Base-by-base conservation (phyloP, 805 yeast genomes). In the Priceomyces melissophilus region DNA sequence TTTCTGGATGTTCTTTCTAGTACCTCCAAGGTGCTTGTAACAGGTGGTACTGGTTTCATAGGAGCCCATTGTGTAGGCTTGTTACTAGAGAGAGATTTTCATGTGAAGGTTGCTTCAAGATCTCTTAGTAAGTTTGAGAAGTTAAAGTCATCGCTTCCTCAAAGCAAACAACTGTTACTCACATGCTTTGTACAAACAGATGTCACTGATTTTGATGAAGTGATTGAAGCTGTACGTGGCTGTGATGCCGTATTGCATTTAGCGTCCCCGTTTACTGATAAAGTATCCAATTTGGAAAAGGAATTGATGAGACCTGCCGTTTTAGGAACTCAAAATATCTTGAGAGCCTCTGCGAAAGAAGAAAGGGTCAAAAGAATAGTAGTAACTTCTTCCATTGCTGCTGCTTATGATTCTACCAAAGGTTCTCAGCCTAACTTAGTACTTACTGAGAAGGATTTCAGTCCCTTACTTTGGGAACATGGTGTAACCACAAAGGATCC, bases 241-340 rank as follows among this genome's bases (percentile, higher is more conserved):
- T 29, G 17, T 30, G 30, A 30, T 76, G 31, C 17, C 13, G 14
- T 39, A 2, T 13, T 34, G 12, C 83, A 78, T 55, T 65, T 77
- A 6, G 83, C 83, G 2, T 69, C 80, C 16, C 81, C 83, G 4
- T 71, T 68, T 48, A 55, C 67, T 5, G 69, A 68, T 45, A 60
- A 65, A 7, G 54, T 65, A 25, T 53, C 61, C 10, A 60, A 65
- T 42, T 61, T 69, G 28, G 78, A 68, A 36, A 64, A 66, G 30
- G 76, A 71, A n/a, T 57, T 77, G 34, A 52, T 76, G 38, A 63
- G 57, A 17, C 83, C 83, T 5, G 80, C 82, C 1, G 54, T 73
- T 2, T 50, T 62, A 12, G 81, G 79, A 26, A 75, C 79, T 8
- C 23, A 14, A 10, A 12, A 9, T 2, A 14, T 32, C 3, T 9